A percentile compares a stretch with the other conserved stretches of the same genome.
phyloP scores from a whole-genome alignment of 2,329 filamentous ascomycete species.

The Cercospora sesami region DNA sequence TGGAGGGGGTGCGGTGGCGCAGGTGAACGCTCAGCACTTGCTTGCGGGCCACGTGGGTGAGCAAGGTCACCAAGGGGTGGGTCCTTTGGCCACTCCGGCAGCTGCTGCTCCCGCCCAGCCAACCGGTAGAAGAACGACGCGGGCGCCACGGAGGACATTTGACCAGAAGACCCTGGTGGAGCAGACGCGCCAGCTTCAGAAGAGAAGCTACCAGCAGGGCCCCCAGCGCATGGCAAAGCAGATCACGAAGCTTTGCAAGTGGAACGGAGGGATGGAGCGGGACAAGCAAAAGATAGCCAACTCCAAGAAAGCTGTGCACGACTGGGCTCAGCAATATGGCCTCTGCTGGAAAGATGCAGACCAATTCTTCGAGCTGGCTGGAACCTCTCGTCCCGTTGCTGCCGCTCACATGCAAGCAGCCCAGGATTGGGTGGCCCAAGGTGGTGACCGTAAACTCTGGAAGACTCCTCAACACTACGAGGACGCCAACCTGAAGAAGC shows the following conservation, averaged over 20 bases:
- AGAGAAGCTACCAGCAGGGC: neutral
- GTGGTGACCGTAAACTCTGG: neutral
- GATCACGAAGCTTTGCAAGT: conserved; percentile 5
- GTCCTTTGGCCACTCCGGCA: neutral
- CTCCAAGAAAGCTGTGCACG: neutral
- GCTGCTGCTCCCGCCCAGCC: neutral
- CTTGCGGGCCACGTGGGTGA: neutral
- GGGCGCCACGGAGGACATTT: neutral
- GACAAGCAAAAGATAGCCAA: neutral
- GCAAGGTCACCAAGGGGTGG: neutral
- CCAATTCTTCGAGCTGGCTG: neutral
- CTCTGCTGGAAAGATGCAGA: neutral
- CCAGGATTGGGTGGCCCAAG: neutral
- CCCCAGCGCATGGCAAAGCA: neutral
- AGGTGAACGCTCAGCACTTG: neutral
- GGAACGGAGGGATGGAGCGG: neutral
- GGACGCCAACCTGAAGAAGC: neutral
- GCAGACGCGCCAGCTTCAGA: neutral
- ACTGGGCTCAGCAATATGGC: neutral
- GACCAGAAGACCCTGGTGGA: neutral
- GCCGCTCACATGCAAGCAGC: neutral
- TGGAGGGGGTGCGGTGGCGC: neutral
- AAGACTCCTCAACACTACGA: neutral
- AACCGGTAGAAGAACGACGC: neutral
- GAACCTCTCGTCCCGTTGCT: neutral